Percentiles rank a stretch among this genome's conserved stretches.
Evolutionary conservation across 148 eudicot genomes (phyloP).

Genomic region (Rhododendron mucronatum): DNA sequence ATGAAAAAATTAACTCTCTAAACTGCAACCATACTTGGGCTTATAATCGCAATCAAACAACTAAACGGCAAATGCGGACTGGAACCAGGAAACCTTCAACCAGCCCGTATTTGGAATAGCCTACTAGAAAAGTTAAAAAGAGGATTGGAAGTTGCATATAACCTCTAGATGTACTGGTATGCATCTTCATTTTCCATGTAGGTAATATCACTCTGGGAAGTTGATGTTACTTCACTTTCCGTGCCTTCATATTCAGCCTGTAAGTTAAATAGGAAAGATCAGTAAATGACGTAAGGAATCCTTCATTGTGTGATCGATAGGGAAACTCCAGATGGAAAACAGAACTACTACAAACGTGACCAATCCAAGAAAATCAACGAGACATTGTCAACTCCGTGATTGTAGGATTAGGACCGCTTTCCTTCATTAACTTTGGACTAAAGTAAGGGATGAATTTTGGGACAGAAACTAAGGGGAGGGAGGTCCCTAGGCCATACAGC

Average conservation of each 20-base stretch:
- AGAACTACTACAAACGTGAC: not conserved
- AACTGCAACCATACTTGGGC: not conserved
- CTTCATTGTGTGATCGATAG: not conserved
- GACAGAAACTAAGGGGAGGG: not conserved
- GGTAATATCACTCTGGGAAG: conserved; percentile 25
- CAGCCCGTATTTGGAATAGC: not conserved
- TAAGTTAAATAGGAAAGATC: conserved; percentile 12
- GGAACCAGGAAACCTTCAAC: not conserved
- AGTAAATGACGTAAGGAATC: not conserved
- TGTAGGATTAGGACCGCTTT: not conserved
- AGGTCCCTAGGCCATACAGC: not conserved
- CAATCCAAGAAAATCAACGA: not conserved
- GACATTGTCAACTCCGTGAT: not conserved
- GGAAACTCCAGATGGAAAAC: not conserved
- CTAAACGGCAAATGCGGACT: not conserved
- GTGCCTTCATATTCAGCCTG: conserved; percentile 62
- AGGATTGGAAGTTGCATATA: not conserved
- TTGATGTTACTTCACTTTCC: conserved; percentile 32
- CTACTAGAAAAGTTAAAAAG: not conserved
- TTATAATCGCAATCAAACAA: not conserved
- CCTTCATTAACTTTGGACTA: not conserved
- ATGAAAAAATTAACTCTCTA: not conserved
- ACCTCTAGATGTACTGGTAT: conserved; percentile 20
- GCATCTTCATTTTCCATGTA: conserved; percentile 37
- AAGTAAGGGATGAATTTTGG: not conserved